Conservation (phyloP, 495 filamentous ascomycete species). For the Trichoderma erinaceum region DNA sequence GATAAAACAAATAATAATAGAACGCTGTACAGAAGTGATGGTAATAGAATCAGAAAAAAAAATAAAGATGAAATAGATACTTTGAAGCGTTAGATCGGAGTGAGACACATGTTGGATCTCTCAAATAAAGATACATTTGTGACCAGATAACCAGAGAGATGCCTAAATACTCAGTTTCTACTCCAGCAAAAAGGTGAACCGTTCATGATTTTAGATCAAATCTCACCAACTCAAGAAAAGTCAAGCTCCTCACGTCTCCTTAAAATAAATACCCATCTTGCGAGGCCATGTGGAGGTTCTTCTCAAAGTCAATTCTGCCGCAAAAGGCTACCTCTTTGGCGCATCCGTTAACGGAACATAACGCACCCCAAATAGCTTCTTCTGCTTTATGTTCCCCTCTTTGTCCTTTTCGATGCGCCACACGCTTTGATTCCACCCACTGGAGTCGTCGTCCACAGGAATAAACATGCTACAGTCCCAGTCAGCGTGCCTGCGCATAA, state of each 20-base stretch:
- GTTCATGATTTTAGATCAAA: not conserved
- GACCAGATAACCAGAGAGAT: not conserved
- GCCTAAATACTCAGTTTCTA: not conserved
- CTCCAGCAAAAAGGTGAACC: not conserved
- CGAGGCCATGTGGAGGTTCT: not conserved
- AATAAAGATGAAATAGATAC: not conserved
- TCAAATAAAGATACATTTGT: not conserved
- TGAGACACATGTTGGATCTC: not conserved
- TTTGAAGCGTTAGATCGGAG: not conserved
- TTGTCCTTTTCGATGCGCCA: conserved; percentile 86
- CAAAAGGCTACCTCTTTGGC: conserved; percentile 31
- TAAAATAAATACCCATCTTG: no score
- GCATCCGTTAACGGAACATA: conserved; percentile 95
- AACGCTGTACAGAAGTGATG: no score
- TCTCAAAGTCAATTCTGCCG: not conserved
- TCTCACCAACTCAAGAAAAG: not conserved
- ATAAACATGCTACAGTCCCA: conserved; percentile 59
- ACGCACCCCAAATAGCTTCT: conserved; percentile 73
- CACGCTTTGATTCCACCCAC: conserved; percentile 60
- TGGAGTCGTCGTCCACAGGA: conserved; percentile 61
- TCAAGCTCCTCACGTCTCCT: not conserved
- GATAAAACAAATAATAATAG: no score
- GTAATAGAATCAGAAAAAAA: not conserved
- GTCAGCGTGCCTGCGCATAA: conserved; percentile 21
- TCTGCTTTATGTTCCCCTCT: conserved; percentile 65